These are phyloP conservation scores for Cornus florida DNA, from an alignment of 148 eudicot genomes.

Conservation along the genomic window DNA sequence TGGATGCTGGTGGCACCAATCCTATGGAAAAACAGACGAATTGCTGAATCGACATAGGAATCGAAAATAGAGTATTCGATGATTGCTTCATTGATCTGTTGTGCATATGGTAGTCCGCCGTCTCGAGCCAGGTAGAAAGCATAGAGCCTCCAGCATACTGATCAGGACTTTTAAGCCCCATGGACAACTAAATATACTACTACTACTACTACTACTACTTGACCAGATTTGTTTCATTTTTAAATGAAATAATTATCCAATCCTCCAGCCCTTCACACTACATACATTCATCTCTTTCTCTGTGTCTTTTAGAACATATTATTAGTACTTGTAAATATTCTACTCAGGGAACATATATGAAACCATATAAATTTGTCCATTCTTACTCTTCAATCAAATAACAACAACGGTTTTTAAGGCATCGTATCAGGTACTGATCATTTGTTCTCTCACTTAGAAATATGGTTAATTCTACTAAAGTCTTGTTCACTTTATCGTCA, in stretches of 20 bases:
- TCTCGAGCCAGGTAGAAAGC: not conserved
- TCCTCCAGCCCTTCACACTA: no score
- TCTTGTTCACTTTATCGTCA: no score
- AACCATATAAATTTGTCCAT: not conserved
- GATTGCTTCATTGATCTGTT: not conserved
- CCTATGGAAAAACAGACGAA: slow-evolving; percentile 62
- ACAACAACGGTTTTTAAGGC: not conserved
- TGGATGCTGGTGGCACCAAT: slow-evolving; percentile 88
- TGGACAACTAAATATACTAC: no score
- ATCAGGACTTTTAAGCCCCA: no score
- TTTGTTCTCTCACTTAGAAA: not conserved
- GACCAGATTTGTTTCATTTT: no score
- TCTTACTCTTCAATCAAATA: not conserved
- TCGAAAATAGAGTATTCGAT: not conserved
- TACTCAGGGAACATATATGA: not conserved
- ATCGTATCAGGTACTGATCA: not conserved
- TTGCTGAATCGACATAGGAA: slow-evolving; percentile 23
- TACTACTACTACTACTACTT: no score
- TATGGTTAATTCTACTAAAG: no score
- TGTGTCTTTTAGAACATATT: not conserved
- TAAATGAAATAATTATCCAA: no score
- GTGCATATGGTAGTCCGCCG: not conserved
- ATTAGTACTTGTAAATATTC: not conserved
- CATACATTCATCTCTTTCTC: no score
- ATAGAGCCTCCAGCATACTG: not conserved